These are phyloP conservation scores for Heterobasidion occidentale DNA, from an alignment of 1,284 basidiomycete species.

Conservation along the genomic window DNA sequence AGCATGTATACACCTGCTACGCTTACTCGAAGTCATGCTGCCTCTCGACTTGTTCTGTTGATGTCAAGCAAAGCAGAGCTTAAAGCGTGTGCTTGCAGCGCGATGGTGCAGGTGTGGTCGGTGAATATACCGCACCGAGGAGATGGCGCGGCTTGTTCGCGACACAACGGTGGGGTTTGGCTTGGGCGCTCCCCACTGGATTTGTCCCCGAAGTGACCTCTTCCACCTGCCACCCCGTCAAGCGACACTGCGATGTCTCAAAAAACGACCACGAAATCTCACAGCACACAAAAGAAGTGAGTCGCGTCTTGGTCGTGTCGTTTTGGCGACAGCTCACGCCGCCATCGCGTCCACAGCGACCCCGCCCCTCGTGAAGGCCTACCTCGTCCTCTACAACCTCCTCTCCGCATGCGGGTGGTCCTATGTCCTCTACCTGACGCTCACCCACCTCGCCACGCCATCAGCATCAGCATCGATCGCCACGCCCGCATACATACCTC, in stretches of 20 bases:
- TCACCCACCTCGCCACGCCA: slow-evolving; percentile 36
- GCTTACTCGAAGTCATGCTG: no score
- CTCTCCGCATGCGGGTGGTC: slow-evolving; percentile 70
- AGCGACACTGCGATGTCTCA: background rate
- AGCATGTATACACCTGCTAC: no score
- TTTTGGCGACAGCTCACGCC: background rate
- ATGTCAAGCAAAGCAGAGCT: no score
- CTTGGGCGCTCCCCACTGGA: no score
- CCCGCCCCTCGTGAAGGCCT: slow-evolving; percentile 36
- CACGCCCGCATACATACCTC: slow-evolving; percentile 7
- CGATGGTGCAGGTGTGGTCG: no score
- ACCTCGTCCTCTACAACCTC: slow-evolving; percentile 76
- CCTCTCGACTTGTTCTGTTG: no score
- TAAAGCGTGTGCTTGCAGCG: no score
- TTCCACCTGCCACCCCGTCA: background rate
- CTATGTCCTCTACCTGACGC: slow-evolving; percentile 50
- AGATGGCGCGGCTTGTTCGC: no score
- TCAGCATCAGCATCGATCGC: slow-evolving; percentile 20
- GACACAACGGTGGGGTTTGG: no score
- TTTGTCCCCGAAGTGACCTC: background rate
- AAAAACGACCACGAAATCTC: background rate
- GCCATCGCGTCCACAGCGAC: background rate
- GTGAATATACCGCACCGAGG: no score
- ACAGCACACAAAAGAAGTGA: background rate
- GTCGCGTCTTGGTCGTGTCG: background rate